Evolutionary conservation across 345 rosid species (phyloP), one percentile per base, ranked within the genome.

Genomic region (Microcos paniculata): DNA sequence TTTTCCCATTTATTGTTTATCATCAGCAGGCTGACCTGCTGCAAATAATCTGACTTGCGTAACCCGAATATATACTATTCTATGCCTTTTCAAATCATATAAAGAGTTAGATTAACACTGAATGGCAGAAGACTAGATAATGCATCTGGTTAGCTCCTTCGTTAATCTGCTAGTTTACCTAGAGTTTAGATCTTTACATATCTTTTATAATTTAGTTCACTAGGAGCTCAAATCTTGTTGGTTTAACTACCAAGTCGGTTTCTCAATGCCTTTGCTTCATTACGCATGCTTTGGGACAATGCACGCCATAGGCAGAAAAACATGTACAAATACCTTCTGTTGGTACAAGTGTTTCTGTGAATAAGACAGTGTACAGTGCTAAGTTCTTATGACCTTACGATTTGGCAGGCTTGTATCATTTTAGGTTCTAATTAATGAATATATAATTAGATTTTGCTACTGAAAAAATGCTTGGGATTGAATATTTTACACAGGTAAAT

Each of bases 401-500:
- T 28, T 49, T 52, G 19, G 70, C 23, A 6, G 38, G 74, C 21
- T 40, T 72, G 19, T 26, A 38, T 15, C 23, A 18, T n/a, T 11
- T 24, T 12, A 16, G 65, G 61, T 45, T 11, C 51, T 45, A 18
- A 52, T 38, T 21, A 55, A 7, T 55, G 52, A 18, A 72, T 13
- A 71, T 55, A 43, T 42, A n/a, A 31, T n/a, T 30, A 12, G 46
- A 49, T 56, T 75, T 52, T 62, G 63, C 0, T 30, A 62, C 49
- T 73, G 19, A 35, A 46, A 8, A 18, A 31, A 26, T 77, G 38
- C 70, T 62, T 31, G 35, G 73, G 65, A 31, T 48, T 65, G 81
- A 64, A 71, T 43, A 78, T 62, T 71, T 74, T 56, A 58, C 75
- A 71, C 85, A 91, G 97, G 91, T 96, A 61, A 96, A 93, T 59